These are phyloP conservation scores for Evansstolkia leycettana DNA, from an alignment of 495 filamentous ascomycete genomes.

Conservation along the genomic window DNA sequence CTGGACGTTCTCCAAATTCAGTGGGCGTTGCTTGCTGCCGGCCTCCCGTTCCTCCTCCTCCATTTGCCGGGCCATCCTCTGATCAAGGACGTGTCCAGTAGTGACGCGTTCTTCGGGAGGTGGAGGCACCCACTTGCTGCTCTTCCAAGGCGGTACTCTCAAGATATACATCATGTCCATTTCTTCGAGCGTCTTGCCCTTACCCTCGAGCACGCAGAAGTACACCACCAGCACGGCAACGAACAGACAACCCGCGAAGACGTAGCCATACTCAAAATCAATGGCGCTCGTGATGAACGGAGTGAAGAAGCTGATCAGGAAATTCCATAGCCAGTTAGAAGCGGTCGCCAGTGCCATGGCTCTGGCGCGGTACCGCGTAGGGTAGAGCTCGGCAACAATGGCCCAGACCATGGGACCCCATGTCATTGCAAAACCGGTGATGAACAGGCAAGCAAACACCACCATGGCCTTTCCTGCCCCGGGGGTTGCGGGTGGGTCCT, in stretches of 20 bases:
- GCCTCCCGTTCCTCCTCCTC: neutral
- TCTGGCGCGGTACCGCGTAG: constrained; percentile 57
- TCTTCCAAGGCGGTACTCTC: constrained; percentile 50
- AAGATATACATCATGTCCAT: constrained; percentile 72
- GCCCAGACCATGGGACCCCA: constrained; percentile 76
- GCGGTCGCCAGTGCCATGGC: constrained; percentile 68
- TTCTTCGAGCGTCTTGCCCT: constrained; percentile 54
- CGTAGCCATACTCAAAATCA: constrained; percentile 60
- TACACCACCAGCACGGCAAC: constrained; percentile 48
- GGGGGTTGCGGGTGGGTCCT: constrained; percentile 40
- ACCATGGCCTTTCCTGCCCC: constrained; percentile 62
- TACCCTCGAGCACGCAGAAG: constrained; percentile 61
- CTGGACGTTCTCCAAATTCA: too few species aligned
- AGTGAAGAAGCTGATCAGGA: constrained; percentile 68
- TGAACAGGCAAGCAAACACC: constrained; percentile 58
- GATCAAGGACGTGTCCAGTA: neutral
- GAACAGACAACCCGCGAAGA: constrained; percentile 60
- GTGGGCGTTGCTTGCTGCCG: neutral
- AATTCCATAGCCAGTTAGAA: constrained; percentile 82
- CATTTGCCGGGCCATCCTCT: neutral
- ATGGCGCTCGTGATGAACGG: constrained; percentile 57
- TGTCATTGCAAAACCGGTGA: constrained; percentile 43
- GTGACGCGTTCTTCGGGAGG: constrained; percentile 1
- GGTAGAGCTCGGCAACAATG: constrained; percentile 69
- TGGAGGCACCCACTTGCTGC: constrained; percentile 30